phyloP scores from a whole-genome alignment of 768 basidiomycete species.

The Serendipita vermifera region DNA sequence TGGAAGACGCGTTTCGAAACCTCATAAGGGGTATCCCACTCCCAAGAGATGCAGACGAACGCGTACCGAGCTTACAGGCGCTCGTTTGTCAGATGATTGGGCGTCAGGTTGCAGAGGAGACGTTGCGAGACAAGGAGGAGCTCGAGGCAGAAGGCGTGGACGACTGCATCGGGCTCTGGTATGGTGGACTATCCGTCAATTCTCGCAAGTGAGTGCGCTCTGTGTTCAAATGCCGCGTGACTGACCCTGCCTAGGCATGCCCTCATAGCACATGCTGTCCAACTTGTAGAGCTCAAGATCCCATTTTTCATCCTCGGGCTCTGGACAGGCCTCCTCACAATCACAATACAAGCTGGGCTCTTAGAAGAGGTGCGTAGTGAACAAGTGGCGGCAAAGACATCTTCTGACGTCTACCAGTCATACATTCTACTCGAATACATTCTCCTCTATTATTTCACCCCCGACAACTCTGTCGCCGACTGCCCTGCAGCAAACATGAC shows the following conservation, averaged over 20 bases:
- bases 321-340: neutral
- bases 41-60: neutral
- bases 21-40: neutral
- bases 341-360: neutral
- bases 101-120: neutral
- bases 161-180: slow-evolving; percentile 7
- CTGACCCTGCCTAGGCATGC: neutral
- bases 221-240: neutral
- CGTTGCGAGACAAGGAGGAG: neutral
- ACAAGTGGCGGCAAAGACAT: neutral
- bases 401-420: neutral
- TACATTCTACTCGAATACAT: slow-evolving; percentile 3
- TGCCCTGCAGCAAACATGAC: neutral
- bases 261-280: neutral
- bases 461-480: neutral
- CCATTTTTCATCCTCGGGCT: neutral
- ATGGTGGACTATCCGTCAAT: neutral
- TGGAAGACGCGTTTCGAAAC: slow-evolving; percentile 2
- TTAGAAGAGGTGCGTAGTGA: neutral
- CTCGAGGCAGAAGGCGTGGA: slow-evolving; percentile 1
- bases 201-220: neutral
- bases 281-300: neutral
- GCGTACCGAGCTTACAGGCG: neutral
- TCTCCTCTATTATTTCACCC: neutral
- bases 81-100: neutral